Base-by-base conservation (phyloP, 2,329 filamentous ascomycete species). In the Botrytis squamosa region DNA sequence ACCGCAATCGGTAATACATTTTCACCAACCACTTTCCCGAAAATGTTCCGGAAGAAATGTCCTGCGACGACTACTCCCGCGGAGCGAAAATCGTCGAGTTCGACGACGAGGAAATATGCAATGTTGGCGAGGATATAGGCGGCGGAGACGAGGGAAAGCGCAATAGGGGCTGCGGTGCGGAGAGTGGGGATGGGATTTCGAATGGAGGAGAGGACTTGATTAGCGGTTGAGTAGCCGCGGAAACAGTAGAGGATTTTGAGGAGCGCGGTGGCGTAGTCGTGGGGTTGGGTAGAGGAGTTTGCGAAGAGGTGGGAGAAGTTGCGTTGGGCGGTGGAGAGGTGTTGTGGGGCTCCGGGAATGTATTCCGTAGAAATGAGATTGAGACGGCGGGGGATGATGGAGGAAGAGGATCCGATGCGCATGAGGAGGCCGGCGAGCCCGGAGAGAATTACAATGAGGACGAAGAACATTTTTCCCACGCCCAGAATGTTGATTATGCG, bases 71-170 rank as follows among this genome's bases (percentile, higher is more conserved):
- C 85, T 36, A 85, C 85, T 29, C 87, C 88, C 0, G 86, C 86
- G 3, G 82, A 81, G 25, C 85, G 81, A 75, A 90, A 87, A 73
- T 89, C 86, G 9, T 87, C 84, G 75, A 86, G 86, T 29, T 87
- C 86, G 1, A 89, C 87, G 12, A 87, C 88, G 5, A 87, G 85
- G 76, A 90, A 89, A 80, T 89, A 89, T 33, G 88, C 86, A 49
- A 89, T 83, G 78, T 89, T 89, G 80, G 86, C 84, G 60, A 89
- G 82, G 80, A 89, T 85, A 78, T 90, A 90, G 0, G 87, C 80
- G 38, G 88, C 79, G 0, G 86, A 85, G n/a, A 88, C 86, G 14
- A 86, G 82, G n/a, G 82, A 81, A 14, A 90, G 84, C 0, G 87
- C 88, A 4, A 86, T 76, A 0, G 88, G 87, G 0, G 87, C 87